phyloP scores from a whole-genome alignment of 768 basidiomycete species.

The Leccinum broughii region DNA sequence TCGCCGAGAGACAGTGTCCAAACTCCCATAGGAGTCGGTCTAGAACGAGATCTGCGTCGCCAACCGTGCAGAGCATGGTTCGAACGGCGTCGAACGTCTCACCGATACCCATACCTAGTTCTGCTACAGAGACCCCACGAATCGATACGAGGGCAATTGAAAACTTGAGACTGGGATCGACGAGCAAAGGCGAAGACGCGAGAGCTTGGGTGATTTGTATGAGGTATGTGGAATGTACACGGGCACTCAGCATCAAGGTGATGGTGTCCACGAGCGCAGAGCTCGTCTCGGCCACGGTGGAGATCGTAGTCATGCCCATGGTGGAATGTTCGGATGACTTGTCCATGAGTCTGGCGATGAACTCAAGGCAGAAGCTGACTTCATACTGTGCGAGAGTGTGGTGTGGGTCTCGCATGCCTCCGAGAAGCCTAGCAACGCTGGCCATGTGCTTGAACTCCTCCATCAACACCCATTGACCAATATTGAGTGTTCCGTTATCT shows the following conservation, averaged over 20 bases:
- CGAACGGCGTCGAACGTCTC: constrained; percentile 29
- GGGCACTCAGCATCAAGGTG: constrained; percentile 46
- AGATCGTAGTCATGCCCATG: constrained; percentile 47
- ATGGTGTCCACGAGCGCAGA: constrained; percentile 61
- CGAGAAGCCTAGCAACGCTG: constrained; percentile 39
- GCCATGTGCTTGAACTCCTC: constrained; percentile 60
- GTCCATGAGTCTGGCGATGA: constrained; percentile 47
- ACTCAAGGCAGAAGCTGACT: constrained; percentile 48
- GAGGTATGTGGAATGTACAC: constrained; percentile 46
- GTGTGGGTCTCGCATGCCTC: constrained; percentile 34
- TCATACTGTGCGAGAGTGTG: constrained; percentile 47
- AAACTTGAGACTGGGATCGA: constrained; percentile 34
- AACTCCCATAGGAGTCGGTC: constrained; percentile 33
- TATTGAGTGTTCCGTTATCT: constrained; percentile 38
- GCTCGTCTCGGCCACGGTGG: constrained; percentile 45
- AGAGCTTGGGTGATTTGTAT: constrained; percentile 41
- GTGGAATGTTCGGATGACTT: constrained; percentile 52
- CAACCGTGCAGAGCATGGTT: constrained; percentile 27
- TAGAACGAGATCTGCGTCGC: constrained; percentile 24
- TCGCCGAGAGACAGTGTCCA: constrained; percentile 36
- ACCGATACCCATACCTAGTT: constrained; percentile 19
- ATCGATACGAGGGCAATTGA: constrained; percentile 35
- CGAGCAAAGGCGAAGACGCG: constrained; percentile 23
- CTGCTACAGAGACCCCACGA: constrained; percentile 29
- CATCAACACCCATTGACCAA: constrained; percentile 62